Evolutionary conservation across 768 basidiomycete genomes (phyloP), one percentile per base, ranked within the genome.

Genomic region (Neoboletus brunneissimus): DNA sequence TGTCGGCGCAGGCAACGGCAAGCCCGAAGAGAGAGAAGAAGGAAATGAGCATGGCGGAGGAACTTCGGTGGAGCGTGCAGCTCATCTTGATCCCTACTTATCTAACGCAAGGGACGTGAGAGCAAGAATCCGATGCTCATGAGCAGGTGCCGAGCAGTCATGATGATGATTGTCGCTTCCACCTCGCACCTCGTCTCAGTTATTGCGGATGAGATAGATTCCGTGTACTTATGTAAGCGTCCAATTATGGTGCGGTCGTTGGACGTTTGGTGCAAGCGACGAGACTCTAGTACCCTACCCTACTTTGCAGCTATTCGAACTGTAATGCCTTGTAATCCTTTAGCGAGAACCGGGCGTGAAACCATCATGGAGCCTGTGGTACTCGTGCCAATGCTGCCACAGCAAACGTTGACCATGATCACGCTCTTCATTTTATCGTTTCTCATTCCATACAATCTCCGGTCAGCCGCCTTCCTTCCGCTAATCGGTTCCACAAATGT

Each of bases 1-100:
- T 12, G 20, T 67, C 62, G 16, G 51, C 35, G 42, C 69, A 68
- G 47, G 71, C 69, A 32, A 55, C 15, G 34, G 52, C 62, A 20
- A 71, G 45, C 20, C 59, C 59, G 4, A 57, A 29, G 27, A 71
- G 51, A 27, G 56, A 46, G 38, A 67, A 31, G 5, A 65, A 34
- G 25, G 44, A 53, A 6, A 71, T 16, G 18, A 65, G 22, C 63
- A 66, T 65, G 20, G 16, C 3, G 25, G n/a, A 47, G 2, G 38
- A 23, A 4, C 34, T 45, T 55, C 27, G 13, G 27, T 7, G 1
- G 5, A 9, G 23, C 9, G 2, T 34, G 29, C 3, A 35, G 9
- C 7, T 4, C 43, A n/a, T 40, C 38, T 23, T n/a, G 16, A 27
- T 27, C 7, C 1, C 34, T 63, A 35, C 37, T 55, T 48, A 25